These are phyloP conservation scores for Phytophthora pseudosyringae DNA, from an alignment of 352 stramenopile species.

Conservation along the genomic window DNA sequence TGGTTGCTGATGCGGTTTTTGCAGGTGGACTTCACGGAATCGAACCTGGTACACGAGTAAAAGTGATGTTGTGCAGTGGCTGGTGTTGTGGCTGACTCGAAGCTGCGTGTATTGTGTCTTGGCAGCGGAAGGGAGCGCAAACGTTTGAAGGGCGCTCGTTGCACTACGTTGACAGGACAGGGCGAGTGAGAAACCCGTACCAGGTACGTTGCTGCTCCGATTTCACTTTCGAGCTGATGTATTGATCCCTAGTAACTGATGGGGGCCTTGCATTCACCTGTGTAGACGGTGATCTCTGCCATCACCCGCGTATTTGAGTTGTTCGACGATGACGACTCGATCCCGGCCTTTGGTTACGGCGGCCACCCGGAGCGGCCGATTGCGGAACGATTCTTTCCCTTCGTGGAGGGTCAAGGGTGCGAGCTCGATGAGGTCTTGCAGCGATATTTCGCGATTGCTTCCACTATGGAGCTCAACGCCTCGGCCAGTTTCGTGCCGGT, in stretches of 20 bases:
- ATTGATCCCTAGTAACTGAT: not conserved
- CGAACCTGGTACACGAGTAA: slow-evolving; percentile 48
- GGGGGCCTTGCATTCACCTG: not conserved
- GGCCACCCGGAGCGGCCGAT: slow-evolving; percentile 37
- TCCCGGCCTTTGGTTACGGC: slow-evolving; percentile 77
- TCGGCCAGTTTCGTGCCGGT: slow-evolving; percentile 74
- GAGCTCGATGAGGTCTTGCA: slow-evolving; percentile 62
- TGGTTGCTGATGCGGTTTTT: slow-evolving; percentile 5
- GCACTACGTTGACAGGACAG: slow-evolving; percentile 69
- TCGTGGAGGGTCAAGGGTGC: slow-evolving; percentile 49
- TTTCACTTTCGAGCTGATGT: not conserved
- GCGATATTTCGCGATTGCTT: slow-evolving; percentile 70
- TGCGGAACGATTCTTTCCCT: slow-evolving; percentile 55
- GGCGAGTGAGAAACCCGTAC: slow-evolving; percentile 62
- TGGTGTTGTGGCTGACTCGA: slow-evolving; percentile 1
- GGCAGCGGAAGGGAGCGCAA: slow-evolving; percentile 66
- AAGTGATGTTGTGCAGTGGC: not conserved
- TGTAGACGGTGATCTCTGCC: slow-evolving; percentile 73
- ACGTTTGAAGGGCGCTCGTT: slow-evolving; percentile 73
- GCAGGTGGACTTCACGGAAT: slow-evolving; percentile 70
- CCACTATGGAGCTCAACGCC: slow-evolving; percentile 63
- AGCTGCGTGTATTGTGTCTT: slow-evolving; percentile 2
- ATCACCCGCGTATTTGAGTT: slow-evolving; percentile 76
- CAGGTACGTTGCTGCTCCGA: slow-evolving; percentile 35
- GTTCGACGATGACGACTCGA: slow-evolving; percentile 82